Evolutionary conservation across 2,329 filamentous ascomycete species (phyloP).

Genomic region (Ophiocordyceps camponoti-leonardi): DNA sequence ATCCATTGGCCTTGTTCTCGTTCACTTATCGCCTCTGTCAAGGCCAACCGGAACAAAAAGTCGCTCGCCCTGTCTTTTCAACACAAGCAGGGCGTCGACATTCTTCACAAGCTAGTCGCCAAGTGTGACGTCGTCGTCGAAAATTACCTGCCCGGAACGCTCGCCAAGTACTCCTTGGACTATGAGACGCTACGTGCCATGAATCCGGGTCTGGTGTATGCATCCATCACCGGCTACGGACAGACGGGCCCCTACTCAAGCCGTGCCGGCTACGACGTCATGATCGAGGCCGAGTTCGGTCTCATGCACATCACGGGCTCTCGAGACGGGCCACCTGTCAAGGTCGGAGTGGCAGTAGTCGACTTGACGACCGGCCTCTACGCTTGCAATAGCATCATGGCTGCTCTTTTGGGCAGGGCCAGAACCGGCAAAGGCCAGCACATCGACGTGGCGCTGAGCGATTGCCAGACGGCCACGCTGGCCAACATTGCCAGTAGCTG

Average conservation of each 20-base stretch:
- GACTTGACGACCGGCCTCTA: constrained; percentile 92
- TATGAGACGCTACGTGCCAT: constrained; percentile 64
- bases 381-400: constrained; percentile 90
- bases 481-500: constrained; percentile 92
- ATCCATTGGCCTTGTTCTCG: background rate
- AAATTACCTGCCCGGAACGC: constrained; percentile 80
- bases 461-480: constrained; percentile 87
- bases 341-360: constrained; percentile 93
- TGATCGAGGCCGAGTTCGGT: constrained; percentile 97
- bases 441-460: constrained; percentile 78
- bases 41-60: constrained; percentile 97
- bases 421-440: constrained; percentile 73
- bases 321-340: constrained; percentile 78
- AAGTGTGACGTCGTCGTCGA: constrained; percentile 89
- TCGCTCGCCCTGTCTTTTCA: constrained; percentile 86
- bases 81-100: constrained; percentile 63
- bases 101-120: constrained; percentile 69
- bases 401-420: constrained; percentile 61
- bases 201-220: constrained; percentile 80
- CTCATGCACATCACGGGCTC: constrained; percentile 96
- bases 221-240: constrained; percentile 92
- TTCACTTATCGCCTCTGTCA: background rate
- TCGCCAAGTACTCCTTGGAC: constrained; percentile 85
- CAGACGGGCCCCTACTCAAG: constrained; percentile 82
- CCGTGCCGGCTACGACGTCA: constrained; percentile 92